Evolutionary conservation across 805 yeast species (phyloP), one percentile per base, ranked within the genome.

Genomic region (Saccharomycopsis synnaedendra): DNA sequence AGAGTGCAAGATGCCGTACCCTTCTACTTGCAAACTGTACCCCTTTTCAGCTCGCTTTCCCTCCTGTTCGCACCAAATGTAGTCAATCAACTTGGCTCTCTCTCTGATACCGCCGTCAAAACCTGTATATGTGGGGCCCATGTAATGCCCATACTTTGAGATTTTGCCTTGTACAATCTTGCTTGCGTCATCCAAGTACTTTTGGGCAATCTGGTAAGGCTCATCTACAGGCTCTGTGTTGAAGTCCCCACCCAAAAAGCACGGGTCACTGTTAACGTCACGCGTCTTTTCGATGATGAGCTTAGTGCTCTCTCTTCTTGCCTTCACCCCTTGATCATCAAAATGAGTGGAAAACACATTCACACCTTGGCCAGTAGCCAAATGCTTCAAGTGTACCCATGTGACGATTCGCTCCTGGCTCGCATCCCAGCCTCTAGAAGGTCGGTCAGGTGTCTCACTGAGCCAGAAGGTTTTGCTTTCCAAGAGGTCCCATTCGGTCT

Each of bases 191-290:
- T 63, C 60, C 49, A 65, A 61, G 8, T 64, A 57, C 8, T 56
- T 48, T 3, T 64, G 54, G 36, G 75, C 61, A 2, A 72, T 64
- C 50, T 67, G 66, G 59, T 76, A 64, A 0, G 68, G 66, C 6
- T 59, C 64, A 11, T 70, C 73, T n/a, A 59, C 53, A 1, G 72
- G 69, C 45, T 67, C 63, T 36, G 79, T 69, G 56, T 79, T 79
- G 62, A 79, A 73, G 57, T 77, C 82, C 3, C 83, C 83, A 10
- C 68, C 61, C n/a, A 78, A 61, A 44, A 75, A 62, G 2, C 70
- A 66, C 2, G 71, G 67, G 27, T 62, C 64, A 64, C 52, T 69
- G 29, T 61, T 60, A 7, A 62, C 63, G 6, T 56, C 57, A 29
- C 57, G 58, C 1, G 58, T 56, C 45, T 68, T 71, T 47, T 69